Base-by-base conservation (phyloP, 768 basidiomycete genomes). In the Boletus rubroflammeus region DNA sequence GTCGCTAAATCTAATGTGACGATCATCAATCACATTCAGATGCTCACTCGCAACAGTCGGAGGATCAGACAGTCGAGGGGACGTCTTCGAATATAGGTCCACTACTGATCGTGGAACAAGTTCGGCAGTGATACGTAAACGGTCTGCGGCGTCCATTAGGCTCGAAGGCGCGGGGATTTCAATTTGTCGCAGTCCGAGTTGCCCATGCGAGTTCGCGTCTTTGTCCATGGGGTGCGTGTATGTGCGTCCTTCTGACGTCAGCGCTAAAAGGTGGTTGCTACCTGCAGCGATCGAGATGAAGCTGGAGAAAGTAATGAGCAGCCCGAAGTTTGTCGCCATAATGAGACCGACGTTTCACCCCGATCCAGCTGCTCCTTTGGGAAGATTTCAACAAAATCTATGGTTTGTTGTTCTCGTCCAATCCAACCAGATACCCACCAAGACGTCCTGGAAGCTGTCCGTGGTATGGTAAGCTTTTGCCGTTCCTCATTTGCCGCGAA, bases 271-370 rank as follows among this genome's bases (percentile, higher is more conserved):
- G 64, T 90, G 88, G 63, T 85, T 81, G 14, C 74, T 68, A 14
- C 94, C 93, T 2, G 87, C 81, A 5, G 85, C 80, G 23, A 98
- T 85, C 1, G 84, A 84, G 0, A 79, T 68, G 64, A 95, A 85
- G 57, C 92, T 93, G 32, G 36, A 39, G 25, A 34, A 39, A 19
- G 19, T 2, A 13, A 44, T 68, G 35, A 67, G 59, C 14, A 21
- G 9, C 47, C 26, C 34, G 49, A 52, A 39, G 36, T 36, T n/a
- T 28, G n/a, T 15, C 6, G 7, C 10, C 5, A 42, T 10, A 36
- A 55, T 8, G 29, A n/a, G 23, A 62, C 75, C 42, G 51, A 91
- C 88, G 73, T 83, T 76, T 96, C 93, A 19, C 83, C 78, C 72
- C 83, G 76, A 3, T 68, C 69, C 34, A 94, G 72, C 23, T 73